Base-by-base conservation (phyloP, 2,329 filamentous ascomycete genomes). In the Penicillium sp. region DNA sequence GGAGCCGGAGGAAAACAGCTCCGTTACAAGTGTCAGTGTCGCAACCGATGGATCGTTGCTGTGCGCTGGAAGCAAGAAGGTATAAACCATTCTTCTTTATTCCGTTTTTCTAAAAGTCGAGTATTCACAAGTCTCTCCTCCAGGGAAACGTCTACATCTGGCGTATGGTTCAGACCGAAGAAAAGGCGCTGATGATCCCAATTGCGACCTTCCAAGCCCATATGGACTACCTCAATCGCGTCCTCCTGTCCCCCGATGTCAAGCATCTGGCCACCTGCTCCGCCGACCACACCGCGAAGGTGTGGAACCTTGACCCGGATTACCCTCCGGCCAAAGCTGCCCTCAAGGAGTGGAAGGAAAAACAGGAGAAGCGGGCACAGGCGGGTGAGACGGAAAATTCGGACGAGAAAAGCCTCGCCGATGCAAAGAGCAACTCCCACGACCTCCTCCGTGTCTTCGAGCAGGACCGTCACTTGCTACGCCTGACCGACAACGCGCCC, bases 141-240 rank as follows among this genome's bases (percentile, higher is more conserved):
- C 69, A 97, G 91, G 95, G 95, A 68, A 96, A 96, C 70, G 93
- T 98, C 65, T 99, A 96, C 75, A 92, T 99, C 69, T 99, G 95
- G 95, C 89, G 92, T 66, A 91, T 99, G 75, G 86, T 93, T 63
- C 93, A 96, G 72, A 87, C 87, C 61, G 87, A 87, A 66, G 92
- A 97, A 60, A 84, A 90, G 62, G 97, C 93, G 33, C 89, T 91
- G 64, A 88, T 97, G 16, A 84, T 96, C 0, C 93, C 93, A 1
- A 87, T 97, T 62, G 94, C 92, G 60, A 92, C 92, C 65, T 97
- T 97, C 82, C 88, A 87, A 66, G 93, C 93, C 2, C 93, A 97
- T 79, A 91, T 90, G 69, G 92, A 94, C 69, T 97, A 95, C 78
- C 94, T 97, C 70, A 97, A 92, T 1, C 91, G 93, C 59, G 90